Base-by-base conservation (phyloP, 441 rosid species). In the Pelargonium australe region DNA sequence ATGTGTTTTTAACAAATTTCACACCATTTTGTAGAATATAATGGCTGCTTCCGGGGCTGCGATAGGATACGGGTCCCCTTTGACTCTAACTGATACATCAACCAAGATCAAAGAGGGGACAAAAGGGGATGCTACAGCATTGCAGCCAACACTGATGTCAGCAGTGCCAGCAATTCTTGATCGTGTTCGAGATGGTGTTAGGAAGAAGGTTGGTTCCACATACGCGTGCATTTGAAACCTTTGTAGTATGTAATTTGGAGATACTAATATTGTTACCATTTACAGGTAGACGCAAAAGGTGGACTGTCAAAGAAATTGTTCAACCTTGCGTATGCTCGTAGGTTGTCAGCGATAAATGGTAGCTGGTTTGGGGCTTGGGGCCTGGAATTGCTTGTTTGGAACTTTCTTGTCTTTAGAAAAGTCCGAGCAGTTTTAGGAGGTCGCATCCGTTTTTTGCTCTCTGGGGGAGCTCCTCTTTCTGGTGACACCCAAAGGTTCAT, bases 401-500 rank as follows among this genome's bases (percentile, higher is more conserved):
- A 89, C 79, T 65, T 89, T 75, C 84, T 92, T 75, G 98, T 95
- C 71, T 95, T 95, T 70, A 78, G 79, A 70, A 90, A 90, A 83
- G 91, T 95, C 73, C 84, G 78, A 71, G 97, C 98, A 49, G 77
- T 90, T 72, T 72, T 95, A 78, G 99, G 98, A 76, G 96, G 99
- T 69, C 89, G 78, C 44, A 78, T 92, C 68, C 97, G 99, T 17
- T 95, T 90, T 80, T 75, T 95, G 82, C 91, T 95, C 69, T 95
- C 98, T 62, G 99, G 99, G n/a, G 99, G 99, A 77, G 98, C 99
- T 71, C 99, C 99, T 64, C 88, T 95, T 77, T 90, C 97, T 73
- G 89, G 80, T 74, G 97, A 89, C 76, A 95, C 99, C 73, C 99
- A 95, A 80, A 92, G 99, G 89, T 95, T 92, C 80, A 92, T 95